A percentile compares a stretch with the other conserved stretches of the same genome.
Conservation (phyloP, 345 rosid genomes). For the Ricinus communis region DNA sequence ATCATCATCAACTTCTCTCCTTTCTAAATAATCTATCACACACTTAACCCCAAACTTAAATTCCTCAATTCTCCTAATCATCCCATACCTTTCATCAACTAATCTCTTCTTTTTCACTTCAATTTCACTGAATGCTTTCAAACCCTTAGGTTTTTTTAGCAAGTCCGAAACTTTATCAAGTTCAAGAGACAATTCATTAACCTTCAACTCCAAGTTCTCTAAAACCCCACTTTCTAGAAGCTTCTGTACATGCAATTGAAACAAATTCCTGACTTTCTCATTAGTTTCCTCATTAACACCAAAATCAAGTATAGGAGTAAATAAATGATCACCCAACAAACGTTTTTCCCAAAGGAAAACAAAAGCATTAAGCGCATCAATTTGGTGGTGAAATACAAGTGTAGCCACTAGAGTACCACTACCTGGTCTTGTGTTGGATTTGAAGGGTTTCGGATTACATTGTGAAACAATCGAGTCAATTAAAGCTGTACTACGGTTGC, state of each 20-base stretch:
- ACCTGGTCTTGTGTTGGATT: neutral
- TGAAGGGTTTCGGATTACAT: conserved; percentile 10
- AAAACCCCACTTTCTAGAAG: conserved; percentile 47
- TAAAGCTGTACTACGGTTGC: neutral
- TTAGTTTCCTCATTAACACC: neutral
- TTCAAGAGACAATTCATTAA: conserved; percentile 28
- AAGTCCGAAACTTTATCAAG: conserved; percentile 18
- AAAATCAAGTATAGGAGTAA: conserved; percentile 10
- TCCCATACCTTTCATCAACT: conserved; percentile 35
- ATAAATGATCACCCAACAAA: conserved; percentile 19
- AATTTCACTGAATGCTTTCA: conserved; percentile 1
- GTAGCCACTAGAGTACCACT: neutral
- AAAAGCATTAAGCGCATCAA: neutral
- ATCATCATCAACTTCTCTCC: conserved; percentile 6
- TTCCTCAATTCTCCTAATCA: conserved; percentile 50
- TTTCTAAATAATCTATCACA: conserved; percentile 45
- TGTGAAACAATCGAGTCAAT: conserved; percentile 9
- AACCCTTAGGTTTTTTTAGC: conserved; percentile 5
- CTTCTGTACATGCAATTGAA: conserved; percentile 24
- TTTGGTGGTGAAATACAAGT: neutral
- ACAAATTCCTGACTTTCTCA: conserved; percentile 9
- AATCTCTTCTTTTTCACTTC: conserved; percentile 32
- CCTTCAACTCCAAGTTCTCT: conserved; percentile 34
- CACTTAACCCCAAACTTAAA: conserved; percentile 53
- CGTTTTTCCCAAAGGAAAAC: conserved; percentile 16